Evolutionary conservation across 805 yeast genomes (phyloP).

Genomic region (Priceomyces haplophilus): DNA sequence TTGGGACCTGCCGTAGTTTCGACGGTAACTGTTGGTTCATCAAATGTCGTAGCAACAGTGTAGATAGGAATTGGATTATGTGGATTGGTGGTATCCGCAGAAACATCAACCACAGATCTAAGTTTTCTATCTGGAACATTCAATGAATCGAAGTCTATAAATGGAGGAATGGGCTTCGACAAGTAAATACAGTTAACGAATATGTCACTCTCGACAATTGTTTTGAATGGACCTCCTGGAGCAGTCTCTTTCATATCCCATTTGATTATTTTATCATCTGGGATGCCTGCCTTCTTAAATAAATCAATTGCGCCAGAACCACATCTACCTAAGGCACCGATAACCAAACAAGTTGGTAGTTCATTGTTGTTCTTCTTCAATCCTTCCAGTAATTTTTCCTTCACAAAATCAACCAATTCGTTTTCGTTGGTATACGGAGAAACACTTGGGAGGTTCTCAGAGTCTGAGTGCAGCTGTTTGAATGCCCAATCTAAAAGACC

Average conservation of each 20-base stretch:
- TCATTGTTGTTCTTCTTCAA: constrained; percentile 54
- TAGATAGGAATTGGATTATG: constrained; percentile 97
- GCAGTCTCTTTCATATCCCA: constrained; percentile 99
- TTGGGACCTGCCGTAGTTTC: constrained; percentile 78
- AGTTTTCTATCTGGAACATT: constrained; percentile 68
- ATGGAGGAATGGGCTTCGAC: constrained; percentile 91
- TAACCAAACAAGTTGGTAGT: constrained; percentile 77
- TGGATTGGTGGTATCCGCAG: constrained; percentile 98
- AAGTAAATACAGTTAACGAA: constrained; percentile 95
- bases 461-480: constrained; percentile 70
- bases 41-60: constrained; percentile 82
- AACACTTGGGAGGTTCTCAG: constrained; percentile 73
- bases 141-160: constrained; percentile 66
- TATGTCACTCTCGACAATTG: constrained; percentile 82
- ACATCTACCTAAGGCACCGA: constrained; percentile 98
- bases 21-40: constrained; percentile 85
- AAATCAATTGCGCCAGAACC: constrained; percentile 95
- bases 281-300: constrained; percentile 78
- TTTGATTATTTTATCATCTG: constrained; percentile 75
- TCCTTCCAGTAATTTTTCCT: constrained; percentile 55
- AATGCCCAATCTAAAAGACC: constrained; percentile 94
- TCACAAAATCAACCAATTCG: constrained; percentile 69
- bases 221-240: constrained; percentile 94
- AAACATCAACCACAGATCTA: constrained; percentile 92
- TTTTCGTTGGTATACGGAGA: constrained; percentile 79